Percentiles rank a stretch among this genome's conserved stretches.
phyloP scores from a whole-genome alignment of 495 filamentous ascomycete species.

The Tuber brumale region DNA sequence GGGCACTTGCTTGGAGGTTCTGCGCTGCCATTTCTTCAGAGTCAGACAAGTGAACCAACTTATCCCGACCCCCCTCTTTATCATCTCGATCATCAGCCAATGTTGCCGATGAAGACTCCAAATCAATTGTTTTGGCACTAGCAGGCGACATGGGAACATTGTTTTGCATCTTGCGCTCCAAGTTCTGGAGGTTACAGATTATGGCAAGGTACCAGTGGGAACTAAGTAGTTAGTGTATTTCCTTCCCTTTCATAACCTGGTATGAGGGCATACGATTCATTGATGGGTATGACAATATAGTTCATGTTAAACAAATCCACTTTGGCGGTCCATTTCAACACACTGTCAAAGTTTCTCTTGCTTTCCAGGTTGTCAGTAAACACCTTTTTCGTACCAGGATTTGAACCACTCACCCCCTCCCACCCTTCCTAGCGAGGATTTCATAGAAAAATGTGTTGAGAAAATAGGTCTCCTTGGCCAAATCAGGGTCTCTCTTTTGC shows the following conservation, averaged over 20 bases:
- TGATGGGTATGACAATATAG: slow-evolving; percentile 86
- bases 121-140: slow-evolving; percentile 20
- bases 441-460: slow-evolving; percentile 90
- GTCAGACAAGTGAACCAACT: not conserved
- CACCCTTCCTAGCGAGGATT: slow-evolving; percentile 56
- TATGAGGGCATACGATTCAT: slow-evolving; percentile 51
- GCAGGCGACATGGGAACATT: slow-evolving; percentile 20
- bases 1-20: not conserved
- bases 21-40: not conserved
- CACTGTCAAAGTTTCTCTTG: slow-evolving; percentile 49
- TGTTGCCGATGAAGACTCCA: slow-evolving; percentile 22
- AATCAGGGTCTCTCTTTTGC: slow-evolving; percentile 50
- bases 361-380: slow-evolving; percentile 26
- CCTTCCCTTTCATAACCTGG: not conserved
- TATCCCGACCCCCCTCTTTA: slow-evolving; percentile 26
- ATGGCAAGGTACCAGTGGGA: slow-evolving; percentile 93
- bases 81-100: slow-evolving; percentile 25
- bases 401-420: slow-evolving; percentile 47
- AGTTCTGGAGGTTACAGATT: slow-evolving; percentile 74
- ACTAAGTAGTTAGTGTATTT: slow-evolving; percentile 28
- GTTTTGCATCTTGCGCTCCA: slow-evolving; percentile 44
- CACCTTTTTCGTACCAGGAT: slow-evolving; percentile 56
- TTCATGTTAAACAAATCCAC: slow-evolving; percentile 80
- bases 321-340: slow-evolving; percentile 81
- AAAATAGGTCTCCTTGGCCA: slow-evolving; percentile 66